phyloP scores from a whole-genome alignment of 2,329 filamentous ascomycete genomes.

The Exophiala alcalophila region DNA sequence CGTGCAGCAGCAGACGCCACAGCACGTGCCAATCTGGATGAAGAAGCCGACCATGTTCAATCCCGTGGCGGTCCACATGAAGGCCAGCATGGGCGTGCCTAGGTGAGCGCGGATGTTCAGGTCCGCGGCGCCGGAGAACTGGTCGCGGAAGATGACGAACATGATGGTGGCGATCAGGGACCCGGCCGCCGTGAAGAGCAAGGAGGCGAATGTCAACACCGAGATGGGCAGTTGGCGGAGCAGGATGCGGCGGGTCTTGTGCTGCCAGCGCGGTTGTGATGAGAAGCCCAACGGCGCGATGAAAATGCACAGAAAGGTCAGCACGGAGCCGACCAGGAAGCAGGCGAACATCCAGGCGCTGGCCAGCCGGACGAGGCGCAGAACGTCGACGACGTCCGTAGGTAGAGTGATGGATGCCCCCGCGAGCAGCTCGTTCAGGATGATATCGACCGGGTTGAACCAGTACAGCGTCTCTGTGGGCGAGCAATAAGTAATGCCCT shows the following conservation, averaged over 20 bases:
- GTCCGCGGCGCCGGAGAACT: constrained; percentile 63
- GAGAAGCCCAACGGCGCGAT: constrained; percentile 54
- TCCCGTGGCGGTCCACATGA: constrained; percentile 80
- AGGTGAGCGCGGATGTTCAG: constrained; percentile 73
- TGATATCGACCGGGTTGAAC: constrained; percentile 85
- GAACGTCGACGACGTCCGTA: constrained; percentile 66
- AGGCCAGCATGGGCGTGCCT: constrained; percentile 72
- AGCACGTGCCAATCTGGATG: constrained; percentile 72
- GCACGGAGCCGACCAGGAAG: constrained; percentile 68
- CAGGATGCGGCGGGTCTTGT: constrained; percentile 38
- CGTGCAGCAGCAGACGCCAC: constrained; percentile 56
- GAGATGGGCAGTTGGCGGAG: constrained; percentile 63
- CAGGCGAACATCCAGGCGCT: constrained; percentile 87
- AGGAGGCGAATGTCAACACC: constrained; percentile 64
- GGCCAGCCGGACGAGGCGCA: constrained; percentile 69
- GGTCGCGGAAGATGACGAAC: constrained; percentile 75
- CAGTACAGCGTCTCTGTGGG: constrained; percentile 69
- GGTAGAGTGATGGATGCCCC: constrained; percentile 83
- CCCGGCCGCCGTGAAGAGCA: constrained; percentile 65
- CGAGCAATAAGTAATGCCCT: constrained; percentile 75
- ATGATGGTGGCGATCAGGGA: constrained; percentile 77
- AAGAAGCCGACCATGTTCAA: constrained; percentile 67
- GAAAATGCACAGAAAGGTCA: constrained; percentile 72
- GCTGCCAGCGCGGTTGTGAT: constrained; percentile 33
- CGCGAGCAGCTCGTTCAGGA: constrained; percentile 74